phyloP scores from a whole-genome alignment of 768 basidiomycete genomes.

The Collybiopsis confluens region DNA sequence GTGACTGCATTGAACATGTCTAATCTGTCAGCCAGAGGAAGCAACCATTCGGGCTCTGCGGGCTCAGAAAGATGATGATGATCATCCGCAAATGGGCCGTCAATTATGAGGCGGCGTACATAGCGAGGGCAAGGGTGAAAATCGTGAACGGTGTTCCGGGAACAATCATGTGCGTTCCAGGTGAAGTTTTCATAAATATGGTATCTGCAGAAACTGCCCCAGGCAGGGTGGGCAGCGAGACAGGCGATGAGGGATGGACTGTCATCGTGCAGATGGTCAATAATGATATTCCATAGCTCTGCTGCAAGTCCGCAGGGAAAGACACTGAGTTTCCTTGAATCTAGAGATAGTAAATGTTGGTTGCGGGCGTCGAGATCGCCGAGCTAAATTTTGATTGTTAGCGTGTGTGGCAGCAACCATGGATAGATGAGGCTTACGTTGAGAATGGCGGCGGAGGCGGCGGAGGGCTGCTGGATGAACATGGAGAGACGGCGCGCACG shows the following conservation, averaged over 20 bases:
- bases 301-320: conserved; percentile 4
- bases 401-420: no score
- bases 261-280: neutral
- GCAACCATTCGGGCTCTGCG: neutral
- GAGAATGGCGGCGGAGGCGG: no score
- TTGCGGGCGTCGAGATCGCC: neutral
- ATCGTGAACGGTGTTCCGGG: neutral
- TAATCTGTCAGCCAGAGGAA: neutral
- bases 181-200: neutral
- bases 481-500: no score
- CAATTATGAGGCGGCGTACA: neutral
- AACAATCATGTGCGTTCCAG: neutral
- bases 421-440: no score
- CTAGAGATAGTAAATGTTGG: conserved; percentile 2
- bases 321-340: neutral
- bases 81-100: neutral
- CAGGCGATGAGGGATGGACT: neutral
- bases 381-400: neutral
- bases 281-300: conserved; percentile 4
- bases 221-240: neutral
- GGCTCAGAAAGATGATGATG: neutral
- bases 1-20: neutral
- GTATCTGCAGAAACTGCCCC: conserved; percentile 2
- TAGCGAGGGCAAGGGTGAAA: conserved; percentile 3
- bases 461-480: no score